Percentiles rank a stretch among this genome's conserved stretches.
Evolutionary conservation across 1,284 basidiomycete species (phyloP).

Genomic region (Papiliotrema laurentii): DNA sequence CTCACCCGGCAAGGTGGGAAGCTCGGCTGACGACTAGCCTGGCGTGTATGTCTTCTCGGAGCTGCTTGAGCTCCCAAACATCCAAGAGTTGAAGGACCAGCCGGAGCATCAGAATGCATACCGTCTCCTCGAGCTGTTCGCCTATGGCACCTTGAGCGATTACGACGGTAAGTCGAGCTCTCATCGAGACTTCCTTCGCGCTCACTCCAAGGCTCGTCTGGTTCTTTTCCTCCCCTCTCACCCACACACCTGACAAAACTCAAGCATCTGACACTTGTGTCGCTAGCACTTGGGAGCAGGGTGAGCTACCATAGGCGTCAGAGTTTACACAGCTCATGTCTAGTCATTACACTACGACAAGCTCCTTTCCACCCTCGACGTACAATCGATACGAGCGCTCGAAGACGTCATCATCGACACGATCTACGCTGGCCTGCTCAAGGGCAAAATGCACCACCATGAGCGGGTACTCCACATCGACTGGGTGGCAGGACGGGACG

Average conservation of each 20-base stretch:
- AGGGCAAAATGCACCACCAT: slow-evolving; percentile 87
- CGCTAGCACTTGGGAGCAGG: slow-evolving; percentile 66
- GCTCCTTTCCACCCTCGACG: slow-evolving; percentile 53
- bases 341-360: slow-evolving; percentile 31
- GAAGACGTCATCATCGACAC: slow-evolving; percentile 95
- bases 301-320: slow-evolving; percentile 50
- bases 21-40: slow-evolving; percentile 45
- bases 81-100: slow-evolving; percentile 69
- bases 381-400: slow-evolving; percentile 72
- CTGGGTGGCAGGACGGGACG: slow-evolving; percentile 83
- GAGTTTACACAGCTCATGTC: background rate
- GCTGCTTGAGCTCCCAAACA: slow-evolving; percentile 71
- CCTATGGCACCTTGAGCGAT: slow-evolving; percentile 77
- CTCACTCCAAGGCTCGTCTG: background rate
- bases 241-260: slow-evolving; percentile 74
- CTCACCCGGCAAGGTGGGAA: background rate
- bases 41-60: slow-evolving; percentile 89
- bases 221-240: slow-evolving; percentile 61
- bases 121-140: slow-evolving; percentile 73
- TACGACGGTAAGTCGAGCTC: slow-evolving; percentile 55
- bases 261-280: slow-evolving; percentile 84
- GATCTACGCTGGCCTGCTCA: slow-evolving; percentile 82
- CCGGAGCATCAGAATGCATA: slow-evolving; percentile 60
- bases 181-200: background rate
- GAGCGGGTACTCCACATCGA: slow-evolving; percentile 80